Evolutionary conservation across 73 alveolate genomes (phyloP).

Genomic region (Symbiodinium natans): DNA sequence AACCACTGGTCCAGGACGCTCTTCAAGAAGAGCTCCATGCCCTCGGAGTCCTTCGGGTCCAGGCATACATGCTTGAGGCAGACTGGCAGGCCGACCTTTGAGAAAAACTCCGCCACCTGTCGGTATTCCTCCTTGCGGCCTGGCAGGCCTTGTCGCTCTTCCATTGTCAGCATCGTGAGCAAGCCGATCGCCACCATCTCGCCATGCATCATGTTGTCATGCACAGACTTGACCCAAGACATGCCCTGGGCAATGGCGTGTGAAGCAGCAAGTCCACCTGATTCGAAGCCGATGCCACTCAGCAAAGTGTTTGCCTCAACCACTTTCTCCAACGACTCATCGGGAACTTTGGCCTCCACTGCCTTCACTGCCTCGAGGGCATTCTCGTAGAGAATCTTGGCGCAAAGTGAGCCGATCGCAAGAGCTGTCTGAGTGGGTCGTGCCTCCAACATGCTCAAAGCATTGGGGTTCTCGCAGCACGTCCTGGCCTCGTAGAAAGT

Average conservation of each 20-base stretch:
- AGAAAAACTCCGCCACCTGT: background rate
- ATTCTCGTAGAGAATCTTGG: background rate
- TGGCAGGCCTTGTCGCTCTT: background rate
- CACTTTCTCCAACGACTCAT: background rate
- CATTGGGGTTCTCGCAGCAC: background rate
- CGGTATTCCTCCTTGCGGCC: background rate
- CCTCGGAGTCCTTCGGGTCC: background rate
- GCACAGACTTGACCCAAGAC: background rate
- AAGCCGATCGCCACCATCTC: background rate
- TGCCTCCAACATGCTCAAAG: background rate
- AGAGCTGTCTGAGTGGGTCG: background rate
- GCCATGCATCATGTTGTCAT: background rate
- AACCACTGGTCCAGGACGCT: background rate
- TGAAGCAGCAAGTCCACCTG: background rate
- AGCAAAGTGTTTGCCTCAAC: background rate
- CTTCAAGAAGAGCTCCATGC: background rate
- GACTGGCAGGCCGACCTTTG: background rate
- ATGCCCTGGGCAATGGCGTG: background rate
- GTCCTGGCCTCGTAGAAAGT: background rate
- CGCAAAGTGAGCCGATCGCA: background rate
- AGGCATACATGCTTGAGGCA: background rate
- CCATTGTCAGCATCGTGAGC: background rate
- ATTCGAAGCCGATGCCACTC: background rate
- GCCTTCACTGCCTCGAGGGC: background rate
- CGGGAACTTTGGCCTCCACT: background rate